A percentile compares a stretch with the other conserved stretches of the same genome.
Evolutionary conservation across 1,284 basidiomycete species (phyloP).

Genomic region (Trichosporon sp.): DNA sequence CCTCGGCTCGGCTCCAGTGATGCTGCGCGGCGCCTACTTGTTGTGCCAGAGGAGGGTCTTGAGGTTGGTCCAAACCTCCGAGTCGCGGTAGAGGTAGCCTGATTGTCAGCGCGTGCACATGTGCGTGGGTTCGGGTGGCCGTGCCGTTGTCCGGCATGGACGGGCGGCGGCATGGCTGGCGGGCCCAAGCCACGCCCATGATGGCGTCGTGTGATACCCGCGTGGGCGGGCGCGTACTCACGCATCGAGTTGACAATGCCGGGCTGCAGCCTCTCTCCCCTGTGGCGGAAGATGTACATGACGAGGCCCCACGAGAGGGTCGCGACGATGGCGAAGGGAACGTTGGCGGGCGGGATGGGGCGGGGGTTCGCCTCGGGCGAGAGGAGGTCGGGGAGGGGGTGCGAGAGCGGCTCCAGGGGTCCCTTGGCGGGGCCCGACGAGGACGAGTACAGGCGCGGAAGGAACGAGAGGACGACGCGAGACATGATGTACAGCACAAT

Average conservation of each 20-base stretch:
- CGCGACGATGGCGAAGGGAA: constrained; percentile 84
- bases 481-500: constrained; percentile 96
- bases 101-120: constrained; percentile 19
- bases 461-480: constrained; percentile 80
- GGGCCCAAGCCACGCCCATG: constrained; percentile 14
- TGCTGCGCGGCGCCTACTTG: constrained; percentile 57
- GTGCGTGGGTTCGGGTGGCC: neutral
- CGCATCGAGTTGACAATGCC: constrained; percentile 70
- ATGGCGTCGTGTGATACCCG: constrained; percentile 1
- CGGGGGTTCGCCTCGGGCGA: constrained; percentile 57
- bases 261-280: constrained; percentile 83
- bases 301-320: constrained; percentile 93
- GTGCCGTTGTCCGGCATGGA: constrained; percentile 24
- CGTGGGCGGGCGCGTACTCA: constrained; percentile 37
- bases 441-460: constrained; percentile 65
- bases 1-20: neutral
- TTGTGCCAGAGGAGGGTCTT: constrained; percentile 78
- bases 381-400: constrained; percentile 49
- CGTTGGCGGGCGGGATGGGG: constrained; percentile 76
- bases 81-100: constrained; percentile 75
- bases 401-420: constrained; percentile 46
- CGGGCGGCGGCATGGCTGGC: constrained; percentile 59
- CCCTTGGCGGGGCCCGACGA: constrained; percentile 48
- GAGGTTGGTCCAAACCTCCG: constrained; percentile 70
- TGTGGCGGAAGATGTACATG: constrained; percentile 92